A percentile compares a stretch with the other conserved stretches of the same genome.
Conservation (phyloP, 192 early-diverging fungal genomes). For the Backusella luteola region DNA sequence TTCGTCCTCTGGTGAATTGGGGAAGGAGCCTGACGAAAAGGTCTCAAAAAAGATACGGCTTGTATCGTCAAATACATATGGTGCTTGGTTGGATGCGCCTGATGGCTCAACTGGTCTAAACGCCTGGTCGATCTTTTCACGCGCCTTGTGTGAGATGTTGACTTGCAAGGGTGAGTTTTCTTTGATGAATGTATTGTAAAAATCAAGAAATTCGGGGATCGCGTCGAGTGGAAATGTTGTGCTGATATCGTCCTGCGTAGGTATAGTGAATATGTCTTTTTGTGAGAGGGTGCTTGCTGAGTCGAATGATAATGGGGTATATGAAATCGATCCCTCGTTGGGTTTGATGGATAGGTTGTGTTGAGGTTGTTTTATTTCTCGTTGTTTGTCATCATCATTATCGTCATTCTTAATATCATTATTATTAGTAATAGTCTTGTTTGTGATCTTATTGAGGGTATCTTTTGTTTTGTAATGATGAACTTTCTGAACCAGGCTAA, state of each 20-base stretch:
- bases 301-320: not conserved
- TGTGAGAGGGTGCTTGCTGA: not conserved
- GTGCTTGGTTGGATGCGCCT: not conserved
- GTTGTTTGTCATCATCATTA: not conserved
- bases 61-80: not conserved
- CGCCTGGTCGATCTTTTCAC: not conserved
- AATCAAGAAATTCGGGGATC: constrained; percentile 9
- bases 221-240: not conserved
- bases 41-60: not conserved
- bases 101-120: not conserved
- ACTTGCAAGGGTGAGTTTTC: constrained; percentile 13
- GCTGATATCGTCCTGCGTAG: not conserved
- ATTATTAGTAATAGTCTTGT: not conserved
- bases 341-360: not conserved
- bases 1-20: not conserved
- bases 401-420: too few relatives aligned
- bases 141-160: constrained; percentile 18
- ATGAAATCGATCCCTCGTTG: not conserved
- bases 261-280: not conserved
- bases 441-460: not conserved
- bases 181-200: constrained; percentile 21
- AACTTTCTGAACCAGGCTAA: not conserved
- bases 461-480: not conserved
- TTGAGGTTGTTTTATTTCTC: not conserved
- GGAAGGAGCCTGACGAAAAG: not conserved